Evolutionary conservation across 345 rosid genomes (phyloP).

Genomic region (Bretschneidera sinensis): DNA sequence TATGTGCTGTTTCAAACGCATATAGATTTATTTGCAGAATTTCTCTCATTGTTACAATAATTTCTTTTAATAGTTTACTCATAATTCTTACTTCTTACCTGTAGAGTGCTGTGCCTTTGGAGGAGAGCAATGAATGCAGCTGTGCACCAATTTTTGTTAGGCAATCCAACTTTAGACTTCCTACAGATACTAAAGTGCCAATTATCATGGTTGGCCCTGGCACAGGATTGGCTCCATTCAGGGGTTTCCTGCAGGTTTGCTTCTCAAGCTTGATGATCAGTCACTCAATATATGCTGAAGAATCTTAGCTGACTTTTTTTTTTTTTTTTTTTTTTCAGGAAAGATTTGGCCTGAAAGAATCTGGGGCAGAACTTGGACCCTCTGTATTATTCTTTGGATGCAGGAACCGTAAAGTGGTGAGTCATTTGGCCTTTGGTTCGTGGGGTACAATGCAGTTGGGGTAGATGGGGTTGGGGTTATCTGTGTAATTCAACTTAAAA

Average conservation of each 20-base stretch:
- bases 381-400: slow-evolving; percentile 88
- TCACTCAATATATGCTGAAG: not conserved
- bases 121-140: slow-evolving; percentile 63
- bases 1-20: not conserved
- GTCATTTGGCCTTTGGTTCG: slow-evolving; percentile 1
- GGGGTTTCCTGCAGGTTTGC: slow-evolving; percentile 92
- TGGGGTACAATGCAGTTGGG: not conserved
- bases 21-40: not conserved
- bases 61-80: not conserved
- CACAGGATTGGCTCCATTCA: slow-evolving; percentile 96
- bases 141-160: slow-evolving; percentile 85
- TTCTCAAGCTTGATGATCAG: not conserved
- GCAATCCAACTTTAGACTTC: slow-evolving; percentile 93
- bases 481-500: slow-evolving; percentile 1
- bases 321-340: slow-evolving; percentile 38
- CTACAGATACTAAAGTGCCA: slow-evolving; percentile 67
- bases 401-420: slow-evolving; percentile 81
- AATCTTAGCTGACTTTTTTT: not conserved
- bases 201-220: slow-evolving; percentile 97
- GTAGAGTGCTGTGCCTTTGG: slow-evolving; percentile 68
- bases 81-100: not conserved
- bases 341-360: slow-evolving; percentile 66
- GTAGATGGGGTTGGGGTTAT: not conserved
- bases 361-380: slow-evolving; percentile 76
- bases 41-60: not conserved